Conservation (phyloP, 768 basidiomycete species). For the Amanita pseudoporphyria region DNA sequence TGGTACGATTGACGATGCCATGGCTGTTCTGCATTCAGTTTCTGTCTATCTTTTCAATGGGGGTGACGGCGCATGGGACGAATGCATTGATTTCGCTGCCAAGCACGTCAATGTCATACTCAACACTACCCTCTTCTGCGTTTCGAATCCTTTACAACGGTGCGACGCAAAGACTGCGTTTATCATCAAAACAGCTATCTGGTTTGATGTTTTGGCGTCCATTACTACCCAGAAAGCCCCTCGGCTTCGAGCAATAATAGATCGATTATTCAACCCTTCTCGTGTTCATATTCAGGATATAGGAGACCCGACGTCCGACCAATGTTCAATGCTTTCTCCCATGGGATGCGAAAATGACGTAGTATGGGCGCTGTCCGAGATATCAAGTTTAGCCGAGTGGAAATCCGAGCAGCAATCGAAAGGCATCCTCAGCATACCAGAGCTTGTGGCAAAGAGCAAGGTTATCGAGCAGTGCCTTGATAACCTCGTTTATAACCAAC, state of each 20-base stretch:
- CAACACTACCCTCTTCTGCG: constrained; percentile 20
- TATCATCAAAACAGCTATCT: constrained; percentile 76
- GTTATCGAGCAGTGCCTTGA: constrained; percentile 37
- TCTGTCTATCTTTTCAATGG: constrained; percentile 74
- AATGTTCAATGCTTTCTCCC: constrained; percentile 66
- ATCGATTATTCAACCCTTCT: constrained; percentile 42
- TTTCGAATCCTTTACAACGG: constrained; percentile 32
- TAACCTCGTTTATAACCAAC: constrained; percentile 14
- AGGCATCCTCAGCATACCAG: constrained; percentile 47
- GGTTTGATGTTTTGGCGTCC: constrained; percentile 81
- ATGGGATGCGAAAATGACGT: constrained; percentile 83
- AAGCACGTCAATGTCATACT: constrained; percentile 38
- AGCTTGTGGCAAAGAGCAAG: constrained; percentile 44
- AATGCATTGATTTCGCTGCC: constrained; percentile 56
- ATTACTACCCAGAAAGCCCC: constrained; percentile 58
- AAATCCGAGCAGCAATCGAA: constrained; percentile 32
- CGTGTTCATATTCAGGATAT: constrained; percentile 29
- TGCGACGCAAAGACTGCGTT: constrained; percentile 50
- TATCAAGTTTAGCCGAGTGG: constrained; percentile 56
- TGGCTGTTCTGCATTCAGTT: constrained; percentile 68
- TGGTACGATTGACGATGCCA: constrained; percentile 57
- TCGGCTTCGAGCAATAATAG: constrained; percentile 45
- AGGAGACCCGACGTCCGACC: constrained; percentile 14
- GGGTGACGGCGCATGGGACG: constrained; percentile 58
- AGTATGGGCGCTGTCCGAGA: constrained; percentile 73